phyloP scores from a whole-genome alignment of 2,329 filamentous ascomycete species.

The Aspergillus brunneoviolaceus region DNA sequence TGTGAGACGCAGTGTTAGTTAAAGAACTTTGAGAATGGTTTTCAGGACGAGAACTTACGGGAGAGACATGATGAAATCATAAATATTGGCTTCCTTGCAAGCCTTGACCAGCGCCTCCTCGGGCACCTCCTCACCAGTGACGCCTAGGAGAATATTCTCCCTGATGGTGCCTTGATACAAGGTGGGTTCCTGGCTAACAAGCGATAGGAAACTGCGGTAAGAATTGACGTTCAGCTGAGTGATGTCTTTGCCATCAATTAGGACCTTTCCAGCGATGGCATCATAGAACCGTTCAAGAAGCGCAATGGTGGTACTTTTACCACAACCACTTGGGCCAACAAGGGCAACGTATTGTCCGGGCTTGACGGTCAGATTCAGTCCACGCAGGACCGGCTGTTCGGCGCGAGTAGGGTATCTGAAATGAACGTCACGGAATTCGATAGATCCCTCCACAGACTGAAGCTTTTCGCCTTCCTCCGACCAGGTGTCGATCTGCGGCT shows the following conservation, averaged over 20 bases:
- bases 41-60: conserved; percentile 51
- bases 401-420: conserved; percentile 91
- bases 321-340: conserved; percentile 91
- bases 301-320: conserved; percentile 90
- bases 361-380: conserved; percentile 61
- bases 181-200: conserved; percentile 93
- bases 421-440: conserved; percentile 90
- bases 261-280: conserved; percentile 74
- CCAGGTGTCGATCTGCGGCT: conserved; percentile 81
- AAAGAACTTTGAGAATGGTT: neutral
- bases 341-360: conserved; percentile 62
- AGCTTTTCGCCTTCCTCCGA: conserved; percentile 65
- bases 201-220: conserved; percentile 78
- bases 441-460: conserved; percentile 65
- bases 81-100: conserved; percentile 88
- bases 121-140: conserved; percentile 62
- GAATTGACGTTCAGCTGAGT: conserved; percentile 77
- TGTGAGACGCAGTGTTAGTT: conserved; percentile 26
- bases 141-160: conserved; percentile 85
- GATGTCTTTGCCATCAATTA: conserved; percentile 80
- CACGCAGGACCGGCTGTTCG: conserved; percentile 87
- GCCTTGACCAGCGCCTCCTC: conserved; percentile 74
- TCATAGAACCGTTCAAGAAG: conserved; percentile 95
- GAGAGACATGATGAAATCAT: conserved; percentile 83
- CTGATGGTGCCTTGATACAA: conserved; percentile 88